Base-by-base conservation (phyloP, 495 filamentous ascomycete genomes). In the Tuber brumale region DNA sequence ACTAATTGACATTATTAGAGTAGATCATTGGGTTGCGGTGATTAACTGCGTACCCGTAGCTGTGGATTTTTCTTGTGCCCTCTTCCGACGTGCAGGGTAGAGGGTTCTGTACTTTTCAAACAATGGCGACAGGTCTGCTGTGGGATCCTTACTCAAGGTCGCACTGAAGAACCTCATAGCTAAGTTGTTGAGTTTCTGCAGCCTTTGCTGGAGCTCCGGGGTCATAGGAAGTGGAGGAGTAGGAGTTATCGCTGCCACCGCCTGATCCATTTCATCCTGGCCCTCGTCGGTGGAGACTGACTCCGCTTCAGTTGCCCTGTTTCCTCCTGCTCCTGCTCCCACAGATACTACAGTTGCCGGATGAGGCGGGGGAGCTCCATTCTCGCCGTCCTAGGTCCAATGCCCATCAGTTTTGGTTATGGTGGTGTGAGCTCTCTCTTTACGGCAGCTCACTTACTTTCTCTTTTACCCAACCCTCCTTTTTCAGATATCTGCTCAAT, bases 401-500 rank as follows among this genome's bases (percentile, higher is more conserved):
- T 9, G n/a, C 27, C 27, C 27, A 35, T 66, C 14, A 66, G 57
- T 66, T 66, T 31, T 66, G 14, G 4, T 35, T 19, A 8, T 7
- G 57, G 31, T 12, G 14, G 3, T 66, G 18, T 35, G 27, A 18
- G 57, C 27, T 19, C 31, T 19, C 31, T 35, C 57, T 35, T 35
- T 35, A 31, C 16, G 16, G 4, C 31, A 35, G 31, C 1, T 35
- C 16, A 27, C 57, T 66, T 19, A 66, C 57, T 35, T 66, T 66
- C 57, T 66, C 57, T 31, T 66, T 66, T 66, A 66, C 57, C 57
- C 57, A 66, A 18, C 57, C 57, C 27, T 66, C 57, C 31, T 66
- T 66, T 66, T 66, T 66, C 27, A 66, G 27, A 66, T 66, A 66
- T 66, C 57, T 66, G 57, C 57, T 66, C 57, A 66, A 66, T 66